Conservation (phyloP, 768 basidiomycete species). For the Tricholoma terreum region DNA sequence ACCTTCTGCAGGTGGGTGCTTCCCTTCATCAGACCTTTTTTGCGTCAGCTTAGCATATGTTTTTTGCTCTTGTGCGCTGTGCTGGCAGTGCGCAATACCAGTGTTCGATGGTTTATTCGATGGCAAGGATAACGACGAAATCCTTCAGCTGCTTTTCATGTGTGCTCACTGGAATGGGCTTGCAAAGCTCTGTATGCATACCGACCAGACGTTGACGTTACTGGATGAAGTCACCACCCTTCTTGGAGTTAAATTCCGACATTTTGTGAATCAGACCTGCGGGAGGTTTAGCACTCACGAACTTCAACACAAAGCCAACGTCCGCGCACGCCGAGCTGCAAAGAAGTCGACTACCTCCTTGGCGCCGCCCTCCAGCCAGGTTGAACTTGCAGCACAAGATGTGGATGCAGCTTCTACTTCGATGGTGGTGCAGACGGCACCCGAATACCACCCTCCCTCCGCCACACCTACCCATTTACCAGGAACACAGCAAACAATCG, state of each 20-base stretch:
- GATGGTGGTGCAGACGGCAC: no score
- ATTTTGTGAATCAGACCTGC: no score
- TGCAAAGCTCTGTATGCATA: not conserved
- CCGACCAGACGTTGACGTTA: not conserved
- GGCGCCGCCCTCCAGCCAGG: no score
- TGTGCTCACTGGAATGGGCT: constrained; percentile 1
- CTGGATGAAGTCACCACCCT: no score
- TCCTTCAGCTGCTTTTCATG: constrained; percentile 1
- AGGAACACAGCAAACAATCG: no score
- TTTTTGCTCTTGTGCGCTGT: not conserved
- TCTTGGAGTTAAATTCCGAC: no score
- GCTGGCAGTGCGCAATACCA: constrained; percentile 2
- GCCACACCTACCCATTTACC: no score
- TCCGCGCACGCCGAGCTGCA: not conserved
- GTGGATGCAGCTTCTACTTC: no score
- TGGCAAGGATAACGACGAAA: not conserved
- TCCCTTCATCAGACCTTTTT: not conserved
- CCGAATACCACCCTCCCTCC: no score
- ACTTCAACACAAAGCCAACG: not conserved
- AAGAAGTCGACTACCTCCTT: not conserved
- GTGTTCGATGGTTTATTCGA: constrained; percentile 5
- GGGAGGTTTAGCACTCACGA: no score
- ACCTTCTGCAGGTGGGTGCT: constrained; percentile 25
- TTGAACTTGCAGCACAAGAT: no score
- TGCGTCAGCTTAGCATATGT: not conserved